Evolutionary conservation across 2,329 filamentous ascomycete genomes (phyloP).

Genomic region (Alternaria brassicicola): DNA sequence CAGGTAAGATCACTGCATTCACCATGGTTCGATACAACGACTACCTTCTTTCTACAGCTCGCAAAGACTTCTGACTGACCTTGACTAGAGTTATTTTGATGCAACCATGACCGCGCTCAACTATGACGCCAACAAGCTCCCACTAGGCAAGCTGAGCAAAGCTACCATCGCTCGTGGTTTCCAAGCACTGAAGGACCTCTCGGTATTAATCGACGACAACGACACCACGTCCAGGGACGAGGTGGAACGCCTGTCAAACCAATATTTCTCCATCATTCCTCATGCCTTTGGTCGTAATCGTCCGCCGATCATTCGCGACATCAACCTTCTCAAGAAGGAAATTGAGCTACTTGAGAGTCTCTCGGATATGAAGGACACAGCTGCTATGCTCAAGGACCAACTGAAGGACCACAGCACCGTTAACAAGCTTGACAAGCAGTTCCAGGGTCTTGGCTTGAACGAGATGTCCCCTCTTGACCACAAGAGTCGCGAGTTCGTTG

Average conservation of each 20-base stretch:
- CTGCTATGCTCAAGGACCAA: constrained; percentile 74
- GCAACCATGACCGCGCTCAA: constrained; percentile 70
- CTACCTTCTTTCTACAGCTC: too few species aligned
- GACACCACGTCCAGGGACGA: constrained; percentile 56
- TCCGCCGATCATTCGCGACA: constrained; percentile 69
- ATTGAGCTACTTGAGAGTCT: constrained; percentile 80
- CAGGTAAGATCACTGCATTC: constrained; percentile 39
- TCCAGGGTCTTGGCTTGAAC: constrained; percentile 70
- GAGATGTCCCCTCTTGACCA: constrained; percentile 75
- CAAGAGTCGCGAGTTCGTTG: constrained; percentile 65
- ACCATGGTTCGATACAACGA: too few species aligned
- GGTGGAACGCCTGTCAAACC: constrained; percentile 71
- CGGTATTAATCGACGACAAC: constrained; percentile 66
- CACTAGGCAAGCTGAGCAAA: constrained; percentile 83
- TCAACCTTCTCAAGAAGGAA: constrained; percentile 70
- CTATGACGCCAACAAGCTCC: constrained; percentile 77
- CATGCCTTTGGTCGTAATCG: constrained; percentile 77
- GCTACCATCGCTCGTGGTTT: constrained; percentile 76
- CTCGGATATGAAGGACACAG: constrained; percentile 83
- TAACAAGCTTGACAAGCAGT: constrained; percentile 74
- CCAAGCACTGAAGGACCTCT: constrained; percentile 75
- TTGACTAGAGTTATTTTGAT: constrained; percentile 63
- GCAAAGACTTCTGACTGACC: not conserved
- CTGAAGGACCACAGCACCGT: constrained; percentile 58
- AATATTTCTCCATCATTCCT: constrained; percentile 81